phyloP scores from a whole-genome alignment of 192 early-diverging fungal genomes.

The Globomyces pollinis-pini region DNA sequence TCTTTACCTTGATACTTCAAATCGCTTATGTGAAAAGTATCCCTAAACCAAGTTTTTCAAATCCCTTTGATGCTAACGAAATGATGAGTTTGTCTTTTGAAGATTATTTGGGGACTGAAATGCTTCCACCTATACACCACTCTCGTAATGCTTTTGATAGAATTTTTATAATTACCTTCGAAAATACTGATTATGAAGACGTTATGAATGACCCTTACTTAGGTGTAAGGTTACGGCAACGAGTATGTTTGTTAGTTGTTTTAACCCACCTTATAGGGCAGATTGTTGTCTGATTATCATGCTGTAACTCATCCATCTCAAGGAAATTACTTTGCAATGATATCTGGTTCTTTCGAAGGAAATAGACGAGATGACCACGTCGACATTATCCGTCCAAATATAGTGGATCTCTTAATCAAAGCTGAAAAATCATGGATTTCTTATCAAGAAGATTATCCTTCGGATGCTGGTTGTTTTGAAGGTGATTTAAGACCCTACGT shows the following conservation, averaged over 20 bases:
- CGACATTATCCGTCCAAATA: not conserved
- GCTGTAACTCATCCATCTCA: constrained; percentile 56
- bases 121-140: not conserved
- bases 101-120: too few relatives aligned
- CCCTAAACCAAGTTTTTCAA: too few relatives aligned
- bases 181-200: constrained; percentile 24
- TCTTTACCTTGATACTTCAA: too few relatives aligned
- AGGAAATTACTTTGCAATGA: constrained; percentile 64
- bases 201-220: constrained; percentile 27
- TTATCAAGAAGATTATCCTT: constrained; percentile 20
- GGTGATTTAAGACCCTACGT: not conserved
- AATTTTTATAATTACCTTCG: constrained; percentile 13
- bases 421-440: constrained; percentile 20
- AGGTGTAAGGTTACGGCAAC: too few relatives aligned
- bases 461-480: not conserved
- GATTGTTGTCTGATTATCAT: constrained; percentile 49
- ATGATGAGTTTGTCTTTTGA: too few relatives aligned
- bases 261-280: constrained; percentile 22
- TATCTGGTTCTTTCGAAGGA: not conserved
- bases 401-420: constrained; percentile 23
- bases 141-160: too few relatives aligned
- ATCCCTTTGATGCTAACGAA: too few relatives aligned
- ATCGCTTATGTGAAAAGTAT: too few relatives aligned
- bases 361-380: not conserved
- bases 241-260: not conserved